These are phyloP conservation scores for Epichloe scottii DNA, from an alignment of 2,329 filamentous ascomycete species.

Conservation along the genomic window DNA sequence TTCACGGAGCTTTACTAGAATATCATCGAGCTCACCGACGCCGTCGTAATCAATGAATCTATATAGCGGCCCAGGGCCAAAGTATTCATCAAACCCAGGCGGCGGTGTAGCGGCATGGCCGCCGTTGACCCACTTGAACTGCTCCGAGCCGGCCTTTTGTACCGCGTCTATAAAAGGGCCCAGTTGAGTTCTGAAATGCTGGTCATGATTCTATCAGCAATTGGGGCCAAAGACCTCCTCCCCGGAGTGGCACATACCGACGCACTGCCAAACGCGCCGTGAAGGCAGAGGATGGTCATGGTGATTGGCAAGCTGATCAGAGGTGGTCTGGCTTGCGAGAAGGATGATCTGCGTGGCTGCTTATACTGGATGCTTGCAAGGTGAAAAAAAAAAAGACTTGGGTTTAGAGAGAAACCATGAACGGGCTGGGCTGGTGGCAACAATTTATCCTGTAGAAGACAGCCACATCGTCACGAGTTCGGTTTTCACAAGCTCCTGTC, in stretches of 20 bases:
- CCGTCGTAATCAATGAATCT: conserved; percentile 4
- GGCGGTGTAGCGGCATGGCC: not conserved
- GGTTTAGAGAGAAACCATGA: too few species aligned
- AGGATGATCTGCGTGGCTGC: too few species aligned
- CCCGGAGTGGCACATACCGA: not conserved
- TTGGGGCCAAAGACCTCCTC: too few species aligned
- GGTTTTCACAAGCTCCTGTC: too few species aligned
- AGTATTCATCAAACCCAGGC: conserved; percentile 1
- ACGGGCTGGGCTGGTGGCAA: too few species aligned
- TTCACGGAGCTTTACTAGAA: not conserved
- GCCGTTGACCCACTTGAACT: conserved; percentile 5
- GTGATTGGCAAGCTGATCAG: not conserved
- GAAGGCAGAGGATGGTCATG: conserved; percentile 6
- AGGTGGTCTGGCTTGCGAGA: not conserved
- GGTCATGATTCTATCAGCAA: not conserved
- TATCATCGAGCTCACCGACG: not conserved
- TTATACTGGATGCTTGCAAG: too few species aligned
- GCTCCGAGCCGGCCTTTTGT: not conserved
- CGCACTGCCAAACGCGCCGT: conserved; percentile 3
- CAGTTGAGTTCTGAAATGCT: conserved; percentile 3
- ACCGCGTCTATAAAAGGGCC: not conserved
- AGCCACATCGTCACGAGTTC: too few species aligned
- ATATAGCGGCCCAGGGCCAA: conserved; percentile 1
- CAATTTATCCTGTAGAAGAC: too few species aligned
- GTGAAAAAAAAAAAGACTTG: too few species aligned